These are phyloP conservation scores for Amesomyces nigricolor DNA, from an alignment of 2,329 filamentous ascomycete species.

Conservation along the genomic window DNA sequence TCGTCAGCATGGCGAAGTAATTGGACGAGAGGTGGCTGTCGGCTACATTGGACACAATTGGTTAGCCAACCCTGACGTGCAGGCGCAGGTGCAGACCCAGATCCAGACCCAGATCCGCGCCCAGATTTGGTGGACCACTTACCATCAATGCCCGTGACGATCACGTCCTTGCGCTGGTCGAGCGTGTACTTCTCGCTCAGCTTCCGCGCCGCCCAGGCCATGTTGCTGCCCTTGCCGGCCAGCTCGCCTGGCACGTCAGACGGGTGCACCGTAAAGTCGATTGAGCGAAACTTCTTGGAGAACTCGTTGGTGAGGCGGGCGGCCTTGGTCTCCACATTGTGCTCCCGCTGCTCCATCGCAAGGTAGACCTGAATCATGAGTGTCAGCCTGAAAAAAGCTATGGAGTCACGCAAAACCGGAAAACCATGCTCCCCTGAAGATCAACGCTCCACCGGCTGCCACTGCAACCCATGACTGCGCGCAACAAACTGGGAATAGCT, in stretches of 20 bases:
- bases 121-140: conserved; percentile 30
- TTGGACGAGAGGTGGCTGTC: conserved; percentile 65
- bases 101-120: neutral
- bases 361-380: conserved; percentile 53
- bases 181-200: conserved; percentile 56
- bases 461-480: conserved; percentile 2
- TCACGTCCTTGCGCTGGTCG: conserved; percentile 51
- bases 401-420: conserved; percentile 13
- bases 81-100: conserved; percentile 4
- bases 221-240: conserved; percentile 69
- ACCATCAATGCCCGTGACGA: conserved; percentile 70
- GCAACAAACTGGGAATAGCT: neutral
- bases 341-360: conserved; percentile 66
- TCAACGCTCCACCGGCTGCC: conserved; percentile 10
- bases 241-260: conserved; percentile 60
- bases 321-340: conserved; percentile 56
- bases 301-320: conserved; percentile 57
- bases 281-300: conserved; percentile 57
- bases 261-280: conserved; percentile 64
- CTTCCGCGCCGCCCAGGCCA: conserved; percentile 64
- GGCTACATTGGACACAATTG: conserved; percentile 39
- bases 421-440: conserved; percentile 6
- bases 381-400: conserved; percentile 17
- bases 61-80: conserved; percentile 29
- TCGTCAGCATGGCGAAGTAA: conserved; percentile 61